Base-by-base conservation (phyloP, 805 yeast species). In the Metschnikowia reukaufii region DNA sequence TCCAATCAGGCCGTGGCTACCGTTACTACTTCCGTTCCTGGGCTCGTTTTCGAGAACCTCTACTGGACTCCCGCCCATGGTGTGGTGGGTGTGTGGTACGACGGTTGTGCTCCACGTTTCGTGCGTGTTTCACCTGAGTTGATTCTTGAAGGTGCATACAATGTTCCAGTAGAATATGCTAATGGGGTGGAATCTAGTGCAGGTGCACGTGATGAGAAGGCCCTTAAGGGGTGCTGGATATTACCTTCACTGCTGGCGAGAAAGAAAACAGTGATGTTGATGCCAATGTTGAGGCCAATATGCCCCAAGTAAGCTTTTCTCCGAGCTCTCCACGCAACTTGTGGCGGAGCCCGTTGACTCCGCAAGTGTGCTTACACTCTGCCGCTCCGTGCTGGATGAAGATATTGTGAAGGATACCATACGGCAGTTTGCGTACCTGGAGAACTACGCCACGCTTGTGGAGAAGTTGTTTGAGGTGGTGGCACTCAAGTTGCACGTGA, bases 41-140 rank as follows among this genome's bases (percentile, higher is more conserved):
- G 17, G 17, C 34, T 31, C n/a, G 8, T 27, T 5, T 62, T 66
- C 44, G 47, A 57, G 36, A 61, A 63, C 47, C 56, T 57, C 19
- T 72, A 72, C 54, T 72, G 68, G 41, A 60, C 49, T 19, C 42
- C 42, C 44, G 61, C 63, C 17, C 57, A 51, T n/a, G 64, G 62
- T 21, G 61, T 69, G 15, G 61, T 65, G 10, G 74, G 77, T 9
- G 76, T 77, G 13, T 67, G 70, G 68, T 65, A 62, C 54, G 68
- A 60, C 50, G 64, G 55, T 19, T 65, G 49, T 48, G 61, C 58
- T 57, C 65, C 70, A 4, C 57, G 55, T 12, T 64, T 67, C 31
- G 34, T 38, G 36, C 37, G 17, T 4, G 52, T 63, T 19, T 50
- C 49, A 23, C 59, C 52, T 49, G 39, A 46, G 4, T 27, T 41